Percentiles rank a stretch among this genome's conserved stretches.
Conservation (phyloP, 805 yeast species). For the Suhomyces canberraensis region DNA sequence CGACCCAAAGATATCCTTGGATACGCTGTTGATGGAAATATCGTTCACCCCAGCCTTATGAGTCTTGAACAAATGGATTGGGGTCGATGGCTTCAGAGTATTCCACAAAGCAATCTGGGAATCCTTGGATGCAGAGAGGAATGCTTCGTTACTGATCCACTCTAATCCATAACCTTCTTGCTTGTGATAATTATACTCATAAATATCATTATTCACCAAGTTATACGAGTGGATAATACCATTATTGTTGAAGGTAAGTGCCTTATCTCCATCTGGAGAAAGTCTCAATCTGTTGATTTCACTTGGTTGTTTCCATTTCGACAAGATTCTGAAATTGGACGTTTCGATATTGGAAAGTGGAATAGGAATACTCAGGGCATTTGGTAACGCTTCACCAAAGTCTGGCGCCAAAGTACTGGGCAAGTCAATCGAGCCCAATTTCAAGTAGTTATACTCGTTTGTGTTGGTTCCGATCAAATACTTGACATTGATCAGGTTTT, state of each 20-base stretch:
- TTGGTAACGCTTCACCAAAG: slow-evolving; percentile 23
- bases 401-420: slow-evolving; percentile 50
- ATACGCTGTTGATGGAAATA: slow-evolving; percentile 49
- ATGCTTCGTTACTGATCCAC: slow-evolving; percentile 51
- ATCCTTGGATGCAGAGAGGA: slow-evolving; percentile 68
- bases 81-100: slow-evolving; percentile 39
- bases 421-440: slow-evolving; percentile 41
- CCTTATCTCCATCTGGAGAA: slow-evolving; percentile 45
- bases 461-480: slow-evolving; percentile 51
- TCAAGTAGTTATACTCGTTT: slow-evolving; percentile 41
- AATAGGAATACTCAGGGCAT: slow-evolving; percentile 19
- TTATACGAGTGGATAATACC: slow-evolving; percentile 51
- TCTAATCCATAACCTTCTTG: slow-evolving; percentile 69
- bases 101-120: slow-evolving; percentile 72
- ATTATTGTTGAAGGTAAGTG: slow-evolving; percentile 53
- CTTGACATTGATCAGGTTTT: slow-evolving; percentile 30
- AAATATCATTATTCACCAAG: slow-evolving; percentile 11
- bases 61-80: slow-evolving; percentile 45
- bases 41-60: slow-evolving; percentile 66
- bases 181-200: slow-evolving; percentile 50
- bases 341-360: slow-evolving; percentile 12
- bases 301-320: slow-evolving; percentile 59
- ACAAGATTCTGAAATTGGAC: slow-evolving; percentile 41
- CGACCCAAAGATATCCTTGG: slow-evolving; percentile 54
- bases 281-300: slow-evolving; percentile 63